A percentile compares a stretch with the other conserved stretches of the same genome.
phyloP scores from a whole-genome alignment of 2,329 filamentous ascomycete species.

The Setomelanomma holmii region DNA sequence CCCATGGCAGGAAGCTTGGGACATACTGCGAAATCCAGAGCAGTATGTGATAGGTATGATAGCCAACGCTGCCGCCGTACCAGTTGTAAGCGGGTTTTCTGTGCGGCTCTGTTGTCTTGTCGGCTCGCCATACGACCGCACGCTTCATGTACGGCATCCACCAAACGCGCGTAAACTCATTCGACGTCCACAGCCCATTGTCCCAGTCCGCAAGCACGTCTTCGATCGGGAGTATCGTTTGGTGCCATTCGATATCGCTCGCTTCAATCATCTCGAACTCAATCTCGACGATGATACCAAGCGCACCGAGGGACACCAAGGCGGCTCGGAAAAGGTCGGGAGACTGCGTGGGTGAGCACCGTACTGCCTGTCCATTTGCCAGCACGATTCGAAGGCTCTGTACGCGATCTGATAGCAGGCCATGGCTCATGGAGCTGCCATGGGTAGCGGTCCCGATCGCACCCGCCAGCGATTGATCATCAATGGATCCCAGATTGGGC shows the following conservation, averaged over 20 bases:
- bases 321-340: slow-evolving; percentile 86
- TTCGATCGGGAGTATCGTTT: slow-evolving; percentile 75
- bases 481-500: slow-evolving; percentile 93
- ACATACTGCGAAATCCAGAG: slow-evolving; percentile 80
- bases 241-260: slow-evolving; percentile 86
- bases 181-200: slow-evolving; percentile 76
- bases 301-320: slow-evolving; percentile 82
- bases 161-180: slow-evolving; percentile 94
- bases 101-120: slow-evolving; percentile 71
- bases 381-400: slow-evolving; percentile 79
- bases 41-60: slow-evolving; percentile 90
- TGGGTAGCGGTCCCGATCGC: slow-evolving; percentile 94
- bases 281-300: slow-evolving; percentile 90
- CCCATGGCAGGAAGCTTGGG: slow-evolving; percentile 80
- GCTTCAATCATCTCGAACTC: slow-evolving; percentile 81
- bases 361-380: slow-evolving; percentile 75
- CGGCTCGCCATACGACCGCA: slow-evolving; percentile 88
- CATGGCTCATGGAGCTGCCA: slow-evolving; percentile 83
- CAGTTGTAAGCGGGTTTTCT: slow-evolving; percentile 70
- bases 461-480: slow-evolving; percentile 90
- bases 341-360: slow-evolving; percentile 72
- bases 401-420: slow-evolving; percentile 82
- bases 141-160: slow-evolving; percentile 94
- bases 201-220: slow-evolving; percentile 76
- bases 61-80: slow-evolving; percentile 83